Base-by-base conservation (phyloP, 805 yeast genomes). In the Barnettozyma vustinii region DNA sequence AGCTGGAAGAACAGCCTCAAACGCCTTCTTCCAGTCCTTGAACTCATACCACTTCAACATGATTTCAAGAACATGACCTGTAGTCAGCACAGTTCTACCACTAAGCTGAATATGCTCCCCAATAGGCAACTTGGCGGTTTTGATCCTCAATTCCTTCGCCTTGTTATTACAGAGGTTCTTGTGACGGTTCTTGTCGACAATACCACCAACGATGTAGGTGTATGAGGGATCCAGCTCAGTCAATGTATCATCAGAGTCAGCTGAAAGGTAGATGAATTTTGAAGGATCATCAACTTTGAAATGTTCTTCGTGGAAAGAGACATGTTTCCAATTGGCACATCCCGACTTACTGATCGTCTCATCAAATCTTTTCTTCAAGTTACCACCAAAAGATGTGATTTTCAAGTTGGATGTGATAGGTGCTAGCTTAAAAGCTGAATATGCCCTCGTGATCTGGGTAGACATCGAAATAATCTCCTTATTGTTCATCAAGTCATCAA, bases 181-280 rank as follows among this genome's bases (percentile, higher is more conserved):
- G 69, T 90, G 84, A 57, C 98, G 77, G 51, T 95, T 95, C 65
- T 92, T 92, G 65, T 92, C 99, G 3, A 92, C 98, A 49, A 92
- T 92, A 0, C 98, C 99, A 9, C 99, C 99, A 44, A 92, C 81
- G 40, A 92, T 80, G 57, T 92, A 92, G 0, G 95, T 87, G 62
- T 75, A 72, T 3, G 84, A 87, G 5, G 81, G 79, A 52, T 83
- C 81, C 47, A 92, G 70, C 23, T 72, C 77, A 10, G 76, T 79
- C 33, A 94, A 59, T 20, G 73, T 79, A 8, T 84, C 85, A 9
- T 83, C 86, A 0, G 97, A 84, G 59, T 92, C 99, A 0, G 97
- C 95, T 0, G 96, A 83, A 35, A 92, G 68, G 59, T 94, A 92
- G 0, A 88, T 75, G 37, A 69, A 72, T 35, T 76, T 75, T 2